Conservation (phyloP, 1,284 basidiomycete genomes). For the Ganoderma lucidum region DNA sequence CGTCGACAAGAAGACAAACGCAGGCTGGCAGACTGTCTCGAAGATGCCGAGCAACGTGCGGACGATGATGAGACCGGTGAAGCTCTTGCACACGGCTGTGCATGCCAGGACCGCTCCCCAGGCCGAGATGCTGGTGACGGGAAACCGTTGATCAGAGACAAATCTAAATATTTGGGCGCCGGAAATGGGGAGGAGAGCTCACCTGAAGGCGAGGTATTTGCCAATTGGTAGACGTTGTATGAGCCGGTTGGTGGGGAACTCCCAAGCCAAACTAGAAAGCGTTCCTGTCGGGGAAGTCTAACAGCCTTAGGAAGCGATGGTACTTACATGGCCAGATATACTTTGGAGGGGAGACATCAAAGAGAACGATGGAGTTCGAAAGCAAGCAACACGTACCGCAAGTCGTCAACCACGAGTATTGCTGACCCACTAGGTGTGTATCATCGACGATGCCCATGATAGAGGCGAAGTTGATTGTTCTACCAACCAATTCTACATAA, state of each 20-base stretch:
- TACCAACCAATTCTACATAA: conserved; percentile 24
- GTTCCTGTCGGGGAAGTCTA: not conserved
- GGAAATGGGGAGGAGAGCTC: conserved; percentile 19
- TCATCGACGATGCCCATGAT: conserved; percentile 63
- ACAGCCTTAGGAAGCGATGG: not conserved
- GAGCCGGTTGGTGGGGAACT: conserved; percentile 58
- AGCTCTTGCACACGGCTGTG: conserved; percentile 57
- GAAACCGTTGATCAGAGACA: not conserved
- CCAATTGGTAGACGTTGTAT: conserved; percentile 57
- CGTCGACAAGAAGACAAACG: conserved; percentile 53
- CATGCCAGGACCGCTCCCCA: conserved; percentile 60
- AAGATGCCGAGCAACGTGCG: conserved; percentile 57
- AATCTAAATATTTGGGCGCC: no score
- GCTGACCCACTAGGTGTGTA: conserved; percentile 54
- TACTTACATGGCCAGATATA: conserved; percentile 20
- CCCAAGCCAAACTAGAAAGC: conserved; percentile 50
- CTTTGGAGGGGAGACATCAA: not conserved
- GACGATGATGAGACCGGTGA: conserved; percentile 54
- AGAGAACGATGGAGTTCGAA: not conserved
- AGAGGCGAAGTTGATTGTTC: conserved; percentile 60
- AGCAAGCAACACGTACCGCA: conserved; percentile 45
- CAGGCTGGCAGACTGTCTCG: conserved; percentile 60
- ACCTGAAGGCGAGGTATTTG: conserved; percentile 57
- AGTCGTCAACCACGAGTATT: conserved; percentile 61
- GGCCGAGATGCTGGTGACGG: conserved; percentile 46